Base-by-base conservation (phyloP, 1,284 basidiomycete species). In the Cryptococcus depauperatus region DNA sequence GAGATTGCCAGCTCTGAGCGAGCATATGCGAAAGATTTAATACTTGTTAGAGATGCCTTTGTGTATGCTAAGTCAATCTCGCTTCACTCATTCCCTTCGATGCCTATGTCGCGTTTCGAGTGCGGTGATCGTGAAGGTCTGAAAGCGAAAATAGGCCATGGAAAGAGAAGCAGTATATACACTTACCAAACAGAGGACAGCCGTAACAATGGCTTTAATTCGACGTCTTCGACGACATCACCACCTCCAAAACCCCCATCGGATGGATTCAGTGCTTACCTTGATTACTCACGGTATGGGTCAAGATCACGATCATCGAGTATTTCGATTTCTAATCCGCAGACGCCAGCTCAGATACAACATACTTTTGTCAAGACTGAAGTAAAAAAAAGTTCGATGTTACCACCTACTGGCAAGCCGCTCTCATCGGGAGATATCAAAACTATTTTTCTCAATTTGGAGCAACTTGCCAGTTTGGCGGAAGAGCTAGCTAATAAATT, bases 1-100 rank as follows among this genome's bases (percentile, higher is more conserved):
- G 91, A 96, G 61, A 75, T 92, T 19, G 76, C 88, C 35, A 78
- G 79, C 10, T 90, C 87, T 18, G 91, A 96, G 64, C 76, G 84
- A 23, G 81, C 84, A 0, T 93, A 93, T 68, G 86, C 90, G 1
- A 82, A 80, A 9, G 91, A 96, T 73, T 76, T 96, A 18, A 82
- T 83, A 3, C 75, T 95, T 40, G 80, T 95, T 43, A 76, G 83
- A 37, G 84, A 90, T 56, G 79, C 92, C 23, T 87, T 91, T 64
- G 79, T 90, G 27, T 50, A 13, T 22, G 19, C 35, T 19, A n/a
- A n/a, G n/a, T n/a, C n/a, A n/a, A n/a, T n/a, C n/a, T n/a, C n/a
- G n/a, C n/a, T n/a, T n/a, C n/a, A n/a, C n/a, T n/a, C n/a, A n/a
- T n/a, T n/a, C n/a, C n/a, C n/a, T n/a, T n/a, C n/a, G n/a, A n/a